A percentile compares a stretch with the other conserved stretches of the same genome.
phyloP scores from a whole-genome alignment of 23 red algal species.

The Chondrus crispus region DNA sequence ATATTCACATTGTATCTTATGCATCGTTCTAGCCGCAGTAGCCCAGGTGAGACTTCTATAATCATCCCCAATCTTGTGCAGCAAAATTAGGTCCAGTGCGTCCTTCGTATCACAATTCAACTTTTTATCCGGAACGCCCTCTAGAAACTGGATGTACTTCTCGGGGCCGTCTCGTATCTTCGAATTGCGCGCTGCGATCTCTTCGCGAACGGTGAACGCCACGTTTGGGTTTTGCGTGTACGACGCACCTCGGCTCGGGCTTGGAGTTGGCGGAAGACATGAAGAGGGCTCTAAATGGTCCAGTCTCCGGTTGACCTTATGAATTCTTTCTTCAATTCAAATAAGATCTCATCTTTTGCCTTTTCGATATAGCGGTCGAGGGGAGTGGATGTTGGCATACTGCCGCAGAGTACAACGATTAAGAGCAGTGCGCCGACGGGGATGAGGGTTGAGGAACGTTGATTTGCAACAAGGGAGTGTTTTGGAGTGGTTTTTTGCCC shows the following conservation, averaged over 20 bases:
- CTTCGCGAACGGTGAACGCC: background rate
- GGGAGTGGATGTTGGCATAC: background rate
- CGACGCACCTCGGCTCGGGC: background rate
- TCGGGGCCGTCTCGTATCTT: background rate
- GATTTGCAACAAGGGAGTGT: no score
- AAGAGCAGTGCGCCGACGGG: no score
- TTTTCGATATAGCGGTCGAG: background rate
- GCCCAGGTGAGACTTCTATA: background rate
- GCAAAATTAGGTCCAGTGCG: background rate
- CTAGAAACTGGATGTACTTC: background rate
- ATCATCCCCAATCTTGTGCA: background rate
- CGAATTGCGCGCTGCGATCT: background rate
- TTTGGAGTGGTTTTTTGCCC: no score
- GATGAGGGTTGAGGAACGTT: no score
- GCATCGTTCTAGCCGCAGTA: background rate
- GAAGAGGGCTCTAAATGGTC: background rate
- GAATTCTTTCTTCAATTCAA: background rate
- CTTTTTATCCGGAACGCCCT: background rate
- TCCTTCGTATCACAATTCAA: background rate
- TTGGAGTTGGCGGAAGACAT: background rate
- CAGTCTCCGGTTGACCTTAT: background rate
- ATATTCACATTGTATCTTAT: background rate
- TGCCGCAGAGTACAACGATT: no score
- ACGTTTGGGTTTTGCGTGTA: background rate
- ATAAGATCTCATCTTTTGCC: background rate